phyloP scores from a whole-genome alignment of 306 rosid genomes.

The Vigna radiata region DNA sequence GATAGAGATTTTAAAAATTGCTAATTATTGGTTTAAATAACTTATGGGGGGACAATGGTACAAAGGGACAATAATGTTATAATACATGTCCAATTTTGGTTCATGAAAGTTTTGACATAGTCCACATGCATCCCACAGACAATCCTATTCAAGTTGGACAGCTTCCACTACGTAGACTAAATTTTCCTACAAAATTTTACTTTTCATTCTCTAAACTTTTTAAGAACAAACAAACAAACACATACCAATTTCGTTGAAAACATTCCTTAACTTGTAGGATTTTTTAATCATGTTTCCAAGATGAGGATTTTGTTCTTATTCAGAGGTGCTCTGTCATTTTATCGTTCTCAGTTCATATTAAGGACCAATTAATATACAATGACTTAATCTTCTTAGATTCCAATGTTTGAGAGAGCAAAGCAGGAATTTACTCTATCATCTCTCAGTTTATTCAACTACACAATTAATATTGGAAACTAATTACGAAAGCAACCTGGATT shows the following conservation, averaged over 20 bases:
- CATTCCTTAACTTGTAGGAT: not conserved
- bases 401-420: not conserved
- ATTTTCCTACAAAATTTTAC: not conserved
- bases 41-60: slow-evolving; percentile 18
- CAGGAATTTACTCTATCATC: not conserved
- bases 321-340: not conserved
- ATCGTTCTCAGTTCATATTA: not conserved
- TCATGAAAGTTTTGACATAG: not conserved
- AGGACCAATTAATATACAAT: not conserved
- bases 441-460: not conserved
- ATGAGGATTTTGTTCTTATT: not conserved
- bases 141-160: not conserved
- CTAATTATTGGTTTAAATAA: not conserved
- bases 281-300: not conserved
- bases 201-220: not conserved
- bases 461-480: not conserved
- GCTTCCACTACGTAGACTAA: not conserved
- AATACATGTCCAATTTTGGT: not conserved
- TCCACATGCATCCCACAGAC: not conserved
- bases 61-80: slow-evolving; percentile 15
- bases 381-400: not conserved
- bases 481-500: not conserved
- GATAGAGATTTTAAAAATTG: not conserved
- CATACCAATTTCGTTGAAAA: not conserved
- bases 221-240: not conserved